phyloP scores from a whole-genome alignment of 192 early-diverging fungal species.

The Anaeromyces robustus region DNA sequence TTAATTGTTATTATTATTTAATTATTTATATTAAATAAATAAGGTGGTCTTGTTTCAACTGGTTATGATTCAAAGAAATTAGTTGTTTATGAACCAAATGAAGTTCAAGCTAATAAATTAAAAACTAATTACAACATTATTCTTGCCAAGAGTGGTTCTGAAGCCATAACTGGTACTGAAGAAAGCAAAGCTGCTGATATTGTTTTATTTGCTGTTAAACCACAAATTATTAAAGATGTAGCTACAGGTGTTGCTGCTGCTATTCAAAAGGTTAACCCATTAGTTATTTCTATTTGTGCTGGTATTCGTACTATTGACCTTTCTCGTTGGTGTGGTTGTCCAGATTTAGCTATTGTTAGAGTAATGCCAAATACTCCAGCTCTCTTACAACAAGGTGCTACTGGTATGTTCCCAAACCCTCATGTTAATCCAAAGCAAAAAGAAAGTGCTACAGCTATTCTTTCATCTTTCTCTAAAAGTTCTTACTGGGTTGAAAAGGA shows the following conservation, averaged over 20 bases:
- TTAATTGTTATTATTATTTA: too few species aligned
- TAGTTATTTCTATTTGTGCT: conserved; percentile 79
- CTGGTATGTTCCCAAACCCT: conserved; percentile 22
- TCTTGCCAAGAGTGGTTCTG: background rate
- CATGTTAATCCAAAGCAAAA: conserved; percentile 43
- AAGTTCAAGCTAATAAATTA: conserved; percentile 44
- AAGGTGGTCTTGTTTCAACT: conserved; percentile 54
- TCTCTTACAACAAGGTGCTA: conserved; percentile 60
- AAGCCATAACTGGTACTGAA: too few species aligned
- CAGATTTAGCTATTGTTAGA: conserved; percentile 43
- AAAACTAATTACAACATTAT: conserved; percentile 27
- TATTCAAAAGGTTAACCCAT: conserved; percentile 34
- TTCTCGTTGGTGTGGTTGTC: conserved; percentile 42
- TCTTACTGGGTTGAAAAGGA: conserved; percentile 74
- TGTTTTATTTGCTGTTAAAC: conserved; percentile 20
- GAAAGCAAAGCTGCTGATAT: too few species aligned
- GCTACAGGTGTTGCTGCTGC: conserved; percentile 33
- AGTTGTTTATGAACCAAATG: conserved; percentile 66
- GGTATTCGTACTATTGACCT: conserved; percentile 67
- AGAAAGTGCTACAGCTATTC: conserved; percentile 44
- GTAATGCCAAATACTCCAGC: conserved; percentile 97
- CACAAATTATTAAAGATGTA: conserved; percentile 65
- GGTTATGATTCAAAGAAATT: conserved; percentile 51
- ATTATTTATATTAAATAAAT: too few species aligned
- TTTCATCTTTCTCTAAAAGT: conserved; percentile 58